phyloP scores from a whole-genome alignment of 2,329 filamentous ascomycete species.

The Penicillium sp. region DNA sequence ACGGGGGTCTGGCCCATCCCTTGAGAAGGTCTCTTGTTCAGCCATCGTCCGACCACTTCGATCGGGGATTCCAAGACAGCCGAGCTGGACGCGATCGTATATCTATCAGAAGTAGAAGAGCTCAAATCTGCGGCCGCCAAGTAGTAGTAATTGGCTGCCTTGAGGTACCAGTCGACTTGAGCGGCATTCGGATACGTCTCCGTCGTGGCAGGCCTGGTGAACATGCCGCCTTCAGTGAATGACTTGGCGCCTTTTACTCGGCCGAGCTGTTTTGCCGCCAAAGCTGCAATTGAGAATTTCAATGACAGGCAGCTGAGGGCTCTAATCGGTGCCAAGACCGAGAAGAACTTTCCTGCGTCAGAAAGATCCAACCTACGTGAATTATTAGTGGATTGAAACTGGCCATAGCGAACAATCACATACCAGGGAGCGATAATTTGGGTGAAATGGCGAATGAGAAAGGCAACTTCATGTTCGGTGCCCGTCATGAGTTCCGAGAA shows the following conservation, averaged over 20 bases:
- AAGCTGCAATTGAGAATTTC: conserved; percentile 36
- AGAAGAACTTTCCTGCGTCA: conserved; percentile 39
- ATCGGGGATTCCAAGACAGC: conserved; percentile 30
- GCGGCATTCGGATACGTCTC: conserved; percentile 49
- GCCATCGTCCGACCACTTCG: conserved; percentile 25
- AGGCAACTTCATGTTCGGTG: conserved; percentile 38
- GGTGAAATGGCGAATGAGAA: conserved; percentile 37
- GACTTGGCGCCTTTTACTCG: conserved; percentile 30
- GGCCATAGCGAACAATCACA: not conserved
- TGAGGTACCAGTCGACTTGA: conserved; percentile 56
- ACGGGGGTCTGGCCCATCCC: conserved; percentile 6
- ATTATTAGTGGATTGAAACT: conserved; percentile 10
- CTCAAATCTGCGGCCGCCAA: conserved; percentile 51
- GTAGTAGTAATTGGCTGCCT: conserved; percentile 59
- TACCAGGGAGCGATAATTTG: conserved; percentile 37
- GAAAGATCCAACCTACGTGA: conserved; percentile 36
- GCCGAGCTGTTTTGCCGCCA: conserved; percentile 40
- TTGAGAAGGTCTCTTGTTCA: conserved; percentile 19
- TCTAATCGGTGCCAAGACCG: conserved; percentile 36
- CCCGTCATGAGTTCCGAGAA: conserved; percentile 37
- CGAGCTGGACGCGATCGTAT: conserved; percentile 29
- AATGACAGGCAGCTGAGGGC: conserved; percentile 34
- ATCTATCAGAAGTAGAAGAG: conserved; percentile 33
- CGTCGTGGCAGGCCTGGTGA: conserved; percentile 46
- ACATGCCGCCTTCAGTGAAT: conserved; percentile 20